Base-by-base conservation (phyloP, 495 filamentous ascomycete species). In the Penicillium arizonense region DNA sequence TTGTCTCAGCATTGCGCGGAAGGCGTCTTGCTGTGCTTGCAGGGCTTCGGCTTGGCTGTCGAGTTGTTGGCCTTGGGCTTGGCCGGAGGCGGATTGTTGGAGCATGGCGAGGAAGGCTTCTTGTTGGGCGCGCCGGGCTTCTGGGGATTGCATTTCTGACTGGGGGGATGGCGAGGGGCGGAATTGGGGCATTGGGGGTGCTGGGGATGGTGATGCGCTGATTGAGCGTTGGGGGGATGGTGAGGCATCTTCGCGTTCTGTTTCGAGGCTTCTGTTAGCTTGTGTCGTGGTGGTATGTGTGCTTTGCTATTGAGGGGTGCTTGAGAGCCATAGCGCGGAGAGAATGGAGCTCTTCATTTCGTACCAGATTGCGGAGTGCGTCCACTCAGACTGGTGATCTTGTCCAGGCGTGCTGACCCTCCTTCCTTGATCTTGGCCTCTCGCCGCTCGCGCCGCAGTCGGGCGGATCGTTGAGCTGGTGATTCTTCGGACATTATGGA, bases 361-460 rank as follows among this genome's bases (percentile, higher is more conserved):
- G 14, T 73, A 76, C 75, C 62, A 40, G 64, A 58, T 34, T 73
- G 64, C n/a, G 71, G 68, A n/a, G 82, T 63, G 33, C 88, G 82
- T 46, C 90, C 89, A 33, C 83, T 87, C 40, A 90, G 58, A 20
- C 85, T 86, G 20, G 89, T 90, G 73, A 99, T 97, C 59, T 84
- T 89, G 52, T 91, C 85, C 50, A 99, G 76, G 55, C 94, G 80
- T 21, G 84, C 80, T 32, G 84, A 82, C 34, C 90, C 94, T 44
- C 87, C 88, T 50, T 87, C 88, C 58, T 82, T 86, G 71, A 97
- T 87, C 74, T 96, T 96, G 26, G 91, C 90, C 70, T 96, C 89
- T 20, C 91, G 84, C 34, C 90, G 85, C 68, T 96, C 91, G 56
- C 94, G 91, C 56, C 93, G 90, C 34, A 91, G 78, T 16, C 91